Base-by-base conservation (phyloP, 1,139 yeast species). In the Maudiozyma humilis region DNA sequence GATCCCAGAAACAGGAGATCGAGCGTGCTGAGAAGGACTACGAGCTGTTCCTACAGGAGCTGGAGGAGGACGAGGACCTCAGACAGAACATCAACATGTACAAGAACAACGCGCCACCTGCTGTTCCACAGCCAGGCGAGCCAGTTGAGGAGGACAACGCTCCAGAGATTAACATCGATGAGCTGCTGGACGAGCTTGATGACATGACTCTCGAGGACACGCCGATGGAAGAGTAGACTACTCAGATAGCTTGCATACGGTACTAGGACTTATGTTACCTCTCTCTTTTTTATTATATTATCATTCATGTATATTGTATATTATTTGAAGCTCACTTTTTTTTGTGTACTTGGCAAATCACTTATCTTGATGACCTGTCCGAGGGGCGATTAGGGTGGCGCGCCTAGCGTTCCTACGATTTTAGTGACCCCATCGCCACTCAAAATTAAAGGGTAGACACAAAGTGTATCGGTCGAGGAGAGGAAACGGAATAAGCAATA, bases 41-140 rank as follows among this genome's bases (percentile, higher is more conserved):
- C 68, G 99, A 91, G 68, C 65, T 82, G 57, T 91, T 91, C 83
- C 78, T 93, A 70, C 96, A 87, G 70, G 96, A 91, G 65, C 79
- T 93, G 65, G 98, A 91, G 71, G 97, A 91, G 68, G 99, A 91
- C 67, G 80, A 82, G 46, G 99, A 91, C 64, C 76, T 93, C 65
- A 85, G 98, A 72, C 89, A 83, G 55, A 80, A 88, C 41, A 79
- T 91, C 65, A 89, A 91, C 63, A 64, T 91, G 59, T 91, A 91
- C 71, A 91, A 87, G 71, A 78, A 79, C 44, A 65, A 66, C n/a
- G 61, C 59, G 19, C 56, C 59, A 16, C 59, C 63, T 37, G 62
- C 59, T 6, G 51, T 48, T 18, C 49, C 46, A 5, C 53, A 52
- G 16, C 68, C 60, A 32, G 65, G 62, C 47, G 71, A 64, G 15